phyloP scores from a whole-genome alignment of 768 basidiomycete genomes.

The Macrolepiota dolichaula region DNA sequence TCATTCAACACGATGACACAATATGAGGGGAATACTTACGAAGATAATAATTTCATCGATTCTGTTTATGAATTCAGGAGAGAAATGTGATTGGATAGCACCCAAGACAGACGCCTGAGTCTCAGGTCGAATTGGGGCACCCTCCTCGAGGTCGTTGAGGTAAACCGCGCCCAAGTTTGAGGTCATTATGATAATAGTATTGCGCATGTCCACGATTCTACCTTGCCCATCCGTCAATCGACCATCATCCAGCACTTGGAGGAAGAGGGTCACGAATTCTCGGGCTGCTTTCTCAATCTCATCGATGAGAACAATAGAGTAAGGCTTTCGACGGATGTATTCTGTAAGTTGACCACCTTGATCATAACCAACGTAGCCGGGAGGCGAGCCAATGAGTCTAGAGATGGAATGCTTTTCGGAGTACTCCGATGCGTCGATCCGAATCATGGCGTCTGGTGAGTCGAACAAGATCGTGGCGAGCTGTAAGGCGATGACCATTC shows the following conservation, averaged over 20 bases:
- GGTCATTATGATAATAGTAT: constrained; percentile 93
- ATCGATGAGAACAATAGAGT: constrained; percentile 81
- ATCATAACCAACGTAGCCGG: constrained; percentile 92
- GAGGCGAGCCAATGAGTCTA: constrained; percentile 57
- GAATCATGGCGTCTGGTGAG: constrained; percentile 87
- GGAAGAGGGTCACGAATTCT: constrained; percentile 48
- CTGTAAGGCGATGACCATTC: constrained; percentile 31
- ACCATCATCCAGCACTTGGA: constrained; percentile 90
- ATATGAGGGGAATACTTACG: constrained; percentile 37
- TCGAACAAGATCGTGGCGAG: constrained; percentile 89
- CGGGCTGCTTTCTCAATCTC: constrained; percentile 91
- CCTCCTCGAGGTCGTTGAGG: constrained; percentile 72
- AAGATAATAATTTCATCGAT: constrained; percentile 86
- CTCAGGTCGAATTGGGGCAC: constrained; percentile 51
- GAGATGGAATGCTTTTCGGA: constrained; percentile 67
- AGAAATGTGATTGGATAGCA: constrained; percentile 82
- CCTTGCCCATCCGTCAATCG: constrained; percentile 91
- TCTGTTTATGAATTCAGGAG: constrained; percentile 90
- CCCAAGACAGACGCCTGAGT: constrained; percentile 71
- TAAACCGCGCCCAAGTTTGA: constrained; percentile 84
- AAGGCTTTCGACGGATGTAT: constrained; percentile 89
- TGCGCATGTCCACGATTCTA: constrained; percentile 82
- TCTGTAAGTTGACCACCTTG: constrained; percentile 90
- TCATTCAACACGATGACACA: constrained; percentile 11
- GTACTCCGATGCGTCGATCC: constrained; percentile 92